A percentile compares a stretch with the other conserved stretches of the same genome.
Evolutionary conservation across 345 rosid genomes (phyloP).

Genomic region (Cochlearia excelsa): DNA sequence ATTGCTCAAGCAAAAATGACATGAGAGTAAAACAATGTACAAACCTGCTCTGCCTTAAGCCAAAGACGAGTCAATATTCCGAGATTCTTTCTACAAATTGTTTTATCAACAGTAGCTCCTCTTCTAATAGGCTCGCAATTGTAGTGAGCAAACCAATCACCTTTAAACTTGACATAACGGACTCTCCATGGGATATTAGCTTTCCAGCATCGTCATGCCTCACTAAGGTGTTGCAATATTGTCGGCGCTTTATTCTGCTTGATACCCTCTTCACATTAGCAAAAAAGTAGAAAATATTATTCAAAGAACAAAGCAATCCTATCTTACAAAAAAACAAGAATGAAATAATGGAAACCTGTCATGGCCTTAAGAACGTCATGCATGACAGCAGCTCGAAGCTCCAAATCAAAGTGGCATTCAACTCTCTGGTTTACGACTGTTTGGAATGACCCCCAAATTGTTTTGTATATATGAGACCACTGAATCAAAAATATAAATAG

Average conservation of each 20-base stretch:
- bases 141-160: slow-evolving; percentile 99
- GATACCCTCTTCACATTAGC: slow-evolving; percentile 76
- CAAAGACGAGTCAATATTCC: slow-evolving; percentile 97
- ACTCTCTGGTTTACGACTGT: slow-evolving; percentile 97
- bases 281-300: neutral
- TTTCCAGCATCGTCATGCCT: slow-evolving; percentile 99
- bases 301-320: slow-evolving; percentile 9
- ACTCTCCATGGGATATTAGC: slow-evolving; percentile 99
- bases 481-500: slow-evolving; percentile 40
- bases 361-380: slow-evolving; percentile 99
- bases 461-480: slow-evolving; percentile 78
- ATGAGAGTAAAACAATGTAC: neutral
- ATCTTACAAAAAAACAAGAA: neutral
- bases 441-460: slow-evolving; percentile 98
- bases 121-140: slow-evolving; percentile 97
- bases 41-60: slow-evolving; percentile 98
- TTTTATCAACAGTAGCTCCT: slow-evolving; percentile 99
- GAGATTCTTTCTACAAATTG: slow-evolving; percentile 93
- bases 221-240: slow-evolving; percentile 98
- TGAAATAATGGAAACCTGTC: slow-evolving; percentile 65
- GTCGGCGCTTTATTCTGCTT: slow-evolving; percentile 97
- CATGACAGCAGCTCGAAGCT: slow-evolving; percentile 99
- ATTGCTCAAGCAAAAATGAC: too few relatives aligned
- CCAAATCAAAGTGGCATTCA: slow-evolving; percentile 96
- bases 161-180: slow-evolving; percentile 97